phyloP scores from a whole-genome alignment of 495 filamentous ascomycete species.

The Aspergillus affinis region DNA sequence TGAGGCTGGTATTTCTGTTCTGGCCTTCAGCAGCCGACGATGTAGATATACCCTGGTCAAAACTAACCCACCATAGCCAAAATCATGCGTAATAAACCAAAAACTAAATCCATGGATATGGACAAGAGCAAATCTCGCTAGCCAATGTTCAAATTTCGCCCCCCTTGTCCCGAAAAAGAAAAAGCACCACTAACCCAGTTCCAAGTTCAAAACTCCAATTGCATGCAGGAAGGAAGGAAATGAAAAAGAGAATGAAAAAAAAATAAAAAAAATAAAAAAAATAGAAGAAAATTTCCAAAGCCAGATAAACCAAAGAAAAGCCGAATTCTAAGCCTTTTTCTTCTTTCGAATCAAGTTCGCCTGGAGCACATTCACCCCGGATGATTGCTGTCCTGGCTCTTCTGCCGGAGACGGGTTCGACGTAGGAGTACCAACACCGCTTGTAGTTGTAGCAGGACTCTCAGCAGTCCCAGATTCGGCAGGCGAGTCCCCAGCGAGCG shows the following conservation, averaged over 20 bases:
- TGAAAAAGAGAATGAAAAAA: neutral
- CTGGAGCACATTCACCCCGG: constrained; percentile 58
- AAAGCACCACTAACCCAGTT: neutral
- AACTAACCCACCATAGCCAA: neutral
- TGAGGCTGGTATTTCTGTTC: too few relatives aligned
- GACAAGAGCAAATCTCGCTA: neutral
- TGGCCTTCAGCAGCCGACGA: too few relatives aligned
- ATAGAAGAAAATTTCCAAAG: neutral
- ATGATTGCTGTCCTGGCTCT: constrained; percentile 4
- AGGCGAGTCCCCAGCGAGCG: neutral
- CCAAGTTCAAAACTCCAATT: neutral
- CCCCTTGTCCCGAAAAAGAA: too few relatives aligned
- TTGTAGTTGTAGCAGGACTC: constrained; percentile 20
- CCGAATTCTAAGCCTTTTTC: constrained; percentile 45
- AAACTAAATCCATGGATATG: neutral
- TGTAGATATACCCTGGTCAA: too few relatives aligned
- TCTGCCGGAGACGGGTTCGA: neutral
- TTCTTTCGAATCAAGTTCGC: constrained; percentile 66
- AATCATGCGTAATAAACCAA: neutral
- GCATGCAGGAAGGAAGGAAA: neutral
- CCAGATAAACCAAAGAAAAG: neutral
- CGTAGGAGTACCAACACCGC: neutral
- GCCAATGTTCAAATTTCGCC: neutral
- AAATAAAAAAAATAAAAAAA: neutral
- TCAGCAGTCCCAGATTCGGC: constrained; percentile 1